phyloP scores from a whole-genome alignment of 192 early-diverging fungal genomes.

The Rhizophagus clarus region DNA sequence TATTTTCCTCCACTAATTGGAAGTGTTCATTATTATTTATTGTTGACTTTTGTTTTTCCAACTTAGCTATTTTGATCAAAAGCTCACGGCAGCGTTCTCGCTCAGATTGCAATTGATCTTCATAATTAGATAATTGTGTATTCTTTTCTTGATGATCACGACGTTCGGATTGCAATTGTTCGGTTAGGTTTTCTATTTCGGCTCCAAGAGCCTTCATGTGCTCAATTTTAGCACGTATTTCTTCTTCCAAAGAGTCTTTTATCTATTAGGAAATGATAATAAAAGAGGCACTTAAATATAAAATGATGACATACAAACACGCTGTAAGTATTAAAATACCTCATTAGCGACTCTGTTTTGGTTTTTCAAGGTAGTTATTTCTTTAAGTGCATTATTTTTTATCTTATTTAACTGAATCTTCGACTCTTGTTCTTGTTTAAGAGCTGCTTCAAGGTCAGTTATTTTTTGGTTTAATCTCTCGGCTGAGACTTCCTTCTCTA shows the following conservation, averaged over 20 bases:
- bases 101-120: conserved; percentile 32
- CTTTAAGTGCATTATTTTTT: conserved; percentile 14
- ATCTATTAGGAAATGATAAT: not conserved
- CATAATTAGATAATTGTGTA: conserved; percentile 30
- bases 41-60: conserved; percentile 2
- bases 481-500: conserved; percentile 16
- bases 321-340: not conserved
- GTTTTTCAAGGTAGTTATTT: conserved; percentile 12
- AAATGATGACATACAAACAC: not conserved
- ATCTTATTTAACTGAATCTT: conserved; percentile 18
- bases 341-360: conserved; percentile 20
- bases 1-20: conserved; percentile 2
- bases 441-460: conserved; percentile 16
- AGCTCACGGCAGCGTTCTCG: conserved; percentile 15
- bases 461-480: conserved; percentile 26
- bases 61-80: conserved; percentile 5
- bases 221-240: conserved; percentile 20
- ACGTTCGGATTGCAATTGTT: conserved; percentile 31
- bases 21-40: not conserved
- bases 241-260: conserved; percentile 22
- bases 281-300: no score
- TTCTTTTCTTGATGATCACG: conserved; percentile 31
- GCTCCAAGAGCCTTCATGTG: conserved; percentile 32
- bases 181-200: conserved; percentile 29
- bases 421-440: conserved; percentile 21